Percentiles rank a stretch among this genome's conserved stretches.
phyloP scores from a whole-genome alignment of 2,329 filamentous ascomycete species.

The Fusarium nodosum region DNA sequence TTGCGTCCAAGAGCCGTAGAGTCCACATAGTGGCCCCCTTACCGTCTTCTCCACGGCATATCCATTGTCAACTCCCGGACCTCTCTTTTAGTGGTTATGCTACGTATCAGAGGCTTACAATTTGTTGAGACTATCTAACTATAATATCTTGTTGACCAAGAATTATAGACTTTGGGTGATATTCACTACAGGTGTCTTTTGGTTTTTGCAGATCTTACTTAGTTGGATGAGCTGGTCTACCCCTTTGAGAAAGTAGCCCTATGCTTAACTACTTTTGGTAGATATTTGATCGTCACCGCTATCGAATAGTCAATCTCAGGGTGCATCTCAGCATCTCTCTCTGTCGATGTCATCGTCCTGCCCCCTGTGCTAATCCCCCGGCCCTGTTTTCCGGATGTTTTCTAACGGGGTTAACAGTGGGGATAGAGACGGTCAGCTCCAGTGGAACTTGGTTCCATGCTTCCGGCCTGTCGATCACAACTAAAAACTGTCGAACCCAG shows the following conservation, averaged over 20 bases:
- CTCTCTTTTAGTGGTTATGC: background rate
- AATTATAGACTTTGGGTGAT: background rate
- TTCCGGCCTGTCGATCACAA: slow-evolving; percentile 5
- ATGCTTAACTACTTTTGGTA: background rate
- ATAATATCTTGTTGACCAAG: background rate
- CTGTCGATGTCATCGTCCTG: slow-evolving; percentile 1
- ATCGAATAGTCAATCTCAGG: slow-evolving; percentile 5
- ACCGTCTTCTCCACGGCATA: background rate
- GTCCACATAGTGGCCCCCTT: background rate
- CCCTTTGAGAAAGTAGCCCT: background rate
- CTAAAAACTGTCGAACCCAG: slow-evolving; percentile 9
- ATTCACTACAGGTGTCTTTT: background rate
- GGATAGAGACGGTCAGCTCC: background rate
- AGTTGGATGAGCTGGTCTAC: background rate
- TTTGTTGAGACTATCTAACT: background rate
- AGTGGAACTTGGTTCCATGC: background rate
- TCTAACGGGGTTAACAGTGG: background rate
- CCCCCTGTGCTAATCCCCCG: slow-evolving; percentile 6
- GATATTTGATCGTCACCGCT: background rate
- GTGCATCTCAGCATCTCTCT: background rate
- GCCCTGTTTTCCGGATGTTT: background rate
- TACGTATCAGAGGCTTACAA: background rate
- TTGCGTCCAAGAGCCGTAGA: background rate
- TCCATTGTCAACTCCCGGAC: background rate
- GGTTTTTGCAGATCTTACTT: background rate